Base-by-base conservation (phyloP, 2,329 filamentous ascomycete genomes). In the Paraphoma chrysanthemicola region DNA sequence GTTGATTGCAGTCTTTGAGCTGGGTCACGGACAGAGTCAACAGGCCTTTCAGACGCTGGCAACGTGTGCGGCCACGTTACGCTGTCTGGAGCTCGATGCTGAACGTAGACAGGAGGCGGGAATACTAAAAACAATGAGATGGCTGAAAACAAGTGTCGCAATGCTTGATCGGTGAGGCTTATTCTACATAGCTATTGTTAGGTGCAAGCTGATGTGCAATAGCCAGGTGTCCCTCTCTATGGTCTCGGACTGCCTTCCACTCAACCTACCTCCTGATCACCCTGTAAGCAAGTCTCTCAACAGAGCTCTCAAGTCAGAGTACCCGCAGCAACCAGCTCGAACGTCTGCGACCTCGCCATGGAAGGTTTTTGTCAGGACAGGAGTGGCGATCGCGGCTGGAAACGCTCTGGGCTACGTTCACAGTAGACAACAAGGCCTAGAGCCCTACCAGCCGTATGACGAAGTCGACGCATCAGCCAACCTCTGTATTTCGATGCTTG, bases 291-390 rank as follows among this genome's bases (percentile, higher is more conserved):
- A 16, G n/a, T 14, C 46, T 8, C n/a, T 48, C 11, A 39, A 39
- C 33, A 39, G 36, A 11, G 23, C 14, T 14, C 36, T 60, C n/a
- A 51, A 45, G 1, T 48, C 44, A 4, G 18, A 4, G 9, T 44
- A 55, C 5, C 57, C 54, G 12, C 44, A 48, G 11, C 41, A 33
- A 1, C 18, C 51, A 11, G 42, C 51, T 30, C 18, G 30, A 9
- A 49, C 59, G n/a, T 60, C 46, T 18, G 53, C 57, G 6, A 61
- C 39, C 29, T 62, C 52, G 11, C 52, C 62, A 0, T 48, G 56
- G 30, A 64, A 64, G 47, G 53, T 58, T 3, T 54, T 58, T 38
- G 56, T 62, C 11, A 45, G 62, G 48, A 43, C 59, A 5, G 48
- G 47, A 10, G 56, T 55, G 14, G 49, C 62, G 6, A 33, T 64